Evolutionary conservation across 176 grass and related monocot species (phyloP).

Genomic region (Alloteropsis semialata): DNA sequence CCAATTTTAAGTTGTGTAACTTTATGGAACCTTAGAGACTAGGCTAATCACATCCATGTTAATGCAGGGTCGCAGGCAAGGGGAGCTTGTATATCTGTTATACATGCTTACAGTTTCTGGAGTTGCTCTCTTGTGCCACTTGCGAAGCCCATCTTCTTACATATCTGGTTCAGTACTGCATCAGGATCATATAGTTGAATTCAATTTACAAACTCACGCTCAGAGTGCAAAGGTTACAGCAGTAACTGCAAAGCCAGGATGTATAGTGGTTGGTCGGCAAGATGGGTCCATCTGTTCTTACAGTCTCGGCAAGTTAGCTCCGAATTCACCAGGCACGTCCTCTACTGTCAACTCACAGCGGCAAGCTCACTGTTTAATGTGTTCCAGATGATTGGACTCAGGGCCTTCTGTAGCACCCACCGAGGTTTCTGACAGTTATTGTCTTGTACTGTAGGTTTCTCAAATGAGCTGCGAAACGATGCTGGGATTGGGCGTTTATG

Average conservation of each 20-base stretch:
- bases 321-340: conserved; percentile 65
- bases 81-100: conserved; percentile 56
- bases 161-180: conserved; percentile 66
- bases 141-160: conserved; percentile 69
- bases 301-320: conserved; percentile 73
- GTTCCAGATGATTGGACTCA: not conserved
- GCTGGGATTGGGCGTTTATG: conserved; percentile 79
- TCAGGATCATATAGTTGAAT: conserved; percentile 58
- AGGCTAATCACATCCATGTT: conserved; percentile 21
- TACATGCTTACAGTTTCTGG: conserved; percentile 78
- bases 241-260: conserved; percentile 59
- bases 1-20: conserved; percentile 5
- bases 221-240: conserved; percentile 74
- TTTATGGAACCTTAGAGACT: not conserved
- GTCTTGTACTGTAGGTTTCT: conserved; percentile 56
- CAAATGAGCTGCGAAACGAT: conserved; percentile 86
- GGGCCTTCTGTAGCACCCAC: not conserved
- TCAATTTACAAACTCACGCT: conserved; percentile 59
- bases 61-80: conserved; percentile 50
- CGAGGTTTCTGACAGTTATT: conserved; percentile 32
- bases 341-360: conserved; percentile 20
- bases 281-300: conserved; percentile 87
- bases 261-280: conserved; percentile 67
- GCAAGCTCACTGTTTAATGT: not conserved
- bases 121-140: conserved; percentile 61